Evolutionary conservation across 2,329 filamentous ascomycete species (phyloP), one percentile per base, ranked within the genome.

Genomic region (Pseudogymnoascus sp.): DNA sequence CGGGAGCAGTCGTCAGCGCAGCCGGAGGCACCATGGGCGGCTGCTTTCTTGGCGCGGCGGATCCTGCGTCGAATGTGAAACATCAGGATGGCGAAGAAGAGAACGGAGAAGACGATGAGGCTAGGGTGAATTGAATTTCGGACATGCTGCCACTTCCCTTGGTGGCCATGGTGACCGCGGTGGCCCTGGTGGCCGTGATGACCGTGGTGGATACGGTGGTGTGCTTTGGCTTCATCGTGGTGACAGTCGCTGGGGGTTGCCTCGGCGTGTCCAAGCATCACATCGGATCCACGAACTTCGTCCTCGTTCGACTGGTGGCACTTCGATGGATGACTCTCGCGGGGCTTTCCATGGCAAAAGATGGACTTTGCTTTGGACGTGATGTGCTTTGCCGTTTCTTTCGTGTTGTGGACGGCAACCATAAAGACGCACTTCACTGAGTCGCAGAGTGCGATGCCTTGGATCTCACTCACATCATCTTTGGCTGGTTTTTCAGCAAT

Each of bases 391-490:
- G 29, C 47, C 9, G 47, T 54, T n/a, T 54, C 47, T 21, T 54
- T 54, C n/a, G 47, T 54, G 29, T 54, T 54, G 47, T 54, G 47
- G 15, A 54, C n/a, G 47, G 47, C 47, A 29, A 54, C n/a, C 47
- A 33, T 54, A n/a, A 54, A 54, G 29, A 54, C 15, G 15, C 47
- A 54, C 47, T 54, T 54, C 9, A n/a, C 47, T 5, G 47, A 54
- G 29, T 54, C 24, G 7, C 47, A 54, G 9, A 54, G 47, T 21
- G 47, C 47, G 29, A 54, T 21, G 9, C 29, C 47, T 8, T 33
- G 47, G 7, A 54, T 17, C 5, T n/a, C 29, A 35, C 21, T 10
- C 15, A 21, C 47, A 33, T 33, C 47, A 54, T 21, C 10, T 8
- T 29, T 5, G 9, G 15, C 11, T 4, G 47, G 47, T 15, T 13